Percentiles rank a stretch among this genome's conserved stretches.
Evolutionary conservation across 2,329 filamentous ascomycete genomes (phyloP).

Genomic region (Botrytis elliptica): DNA sequence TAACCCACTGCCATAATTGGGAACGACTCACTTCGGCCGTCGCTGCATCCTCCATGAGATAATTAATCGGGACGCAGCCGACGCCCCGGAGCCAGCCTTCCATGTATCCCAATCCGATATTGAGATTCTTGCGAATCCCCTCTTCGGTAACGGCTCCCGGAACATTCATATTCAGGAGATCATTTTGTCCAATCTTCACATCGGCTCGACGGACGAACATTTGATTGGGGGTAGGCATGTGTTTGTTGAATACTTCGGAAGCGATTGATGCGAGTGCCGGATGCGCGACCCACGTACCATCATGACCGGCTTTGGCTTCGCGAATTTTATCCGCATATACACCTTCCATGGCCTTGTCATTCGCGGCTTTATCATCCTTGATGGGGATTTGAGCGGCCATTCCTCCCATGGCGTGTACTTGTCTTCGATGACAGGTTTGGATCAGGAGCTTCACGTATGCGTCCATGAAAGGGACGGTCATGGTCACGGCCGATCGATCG

Average conservation of each 20-base stretch:
- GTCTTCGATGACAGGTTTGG: slow-evolving; percentile 94
- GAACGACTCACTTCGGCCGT: slow-evolving; percentile 93
- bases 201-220: slow-evolving; percentile 89
- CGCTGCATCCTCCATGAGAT: slow-evolving; percentile 96
- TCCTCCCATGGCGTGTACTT: slow-evolving; percentile 98
- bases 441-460: slow-evolving; percentile 96
- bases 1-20: slow-evolving; percentile 96
- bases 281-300: slow-evolving; percentile 96
- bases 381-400: slow-evolving; percentile 99
- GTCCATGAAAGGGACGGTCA: slow-evolving; percentile 98
- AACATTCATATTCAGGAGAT: slow-evolving; percentile 97
- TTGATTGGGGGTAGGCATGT: slow-evolving; percentile 99
- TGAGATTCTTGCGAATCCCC: slow-evolving; percentile 95
- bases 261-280: slow-evolving; percentile 87
- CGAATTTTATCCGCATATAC: slow-evolving; percentile 95
- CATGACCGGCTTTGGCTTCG: slow-evolving; percentile 91
- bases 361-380: slow-evolving; percentile 88
- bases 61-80: slow-evolving; percentile 97
- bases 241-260: slow-evolving; percentile 89
- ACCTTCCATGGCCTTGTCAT: slow-evolving; percentile 90
- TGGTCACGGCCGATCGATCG: slow-evolving; percentile 86
- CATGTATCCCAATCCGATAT: slow-evolving; percentile 97
- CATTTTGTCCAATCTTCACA: slow-evolving; percentile 79
- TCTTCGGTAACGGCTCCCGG: slow-evolving; percentile 89
- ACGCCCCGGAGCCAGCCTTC: slow-evolving; percentile 95